Evolutionary conservation across 768 basidiomycete genomes (phyloP), one percentile per base, ranked within the genome.

Genomic region (Pholiota molesta): DNA sequence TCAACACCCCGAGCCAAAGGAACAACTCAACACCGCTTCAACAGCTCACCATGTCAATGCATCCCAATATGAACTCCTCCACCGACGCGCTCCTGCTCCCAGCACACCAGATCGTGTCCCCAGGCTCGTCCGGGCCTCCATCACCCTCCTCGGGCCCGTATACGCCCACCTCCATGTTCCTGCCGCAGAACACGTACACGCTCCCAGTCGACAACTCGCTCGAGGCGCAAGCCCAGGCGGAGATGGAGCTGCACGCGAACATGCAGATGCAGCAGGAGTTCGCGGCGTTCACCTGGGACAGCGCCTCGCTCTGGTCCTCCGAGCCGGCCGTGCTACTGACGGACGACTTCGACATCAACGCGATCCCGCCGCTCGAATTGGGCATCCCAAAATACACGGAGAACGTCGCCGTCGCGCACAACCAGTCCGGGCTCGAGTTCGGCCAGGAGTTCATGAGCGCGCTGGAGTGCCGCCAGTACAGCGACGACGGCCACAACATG

Each of bases 331-430:
- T 65, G 72, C 74, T 90, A 49, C 75, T 73, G 40, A 81, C 79
- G 59, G 86, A 88, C 71, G 89, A 90, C 74, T 91, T 90, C 70
- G 88, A 90, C 68, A 72, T 91, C 64, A 74, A 68, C 65, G 75
- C 86, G 23, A 91, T 91, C 64, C 88, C 87, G 2, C 83, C 88
- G 0, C 81, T 89, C 71, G 82, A 88, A 63, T 76, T 89, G 57
- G 85, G 84, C 16, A 69, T 83, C 62, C 77, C 83, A 52, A 85
- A 84, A 66, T 77, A 73, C 59, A 65, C 68, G 40, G 76, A 77
- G 19, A 71, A 69, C 45, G 51, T 71, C 39, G 59, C 60, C 61
- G 60, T 75, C 51, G 62, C 64, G 6, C 61, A 66, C 21, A 66
- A 64, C 40, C 65, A 54, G 44, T 53, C 68, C 14, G 74, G 73